Conservation (phyloP, 164 flowering plant genomes). For the Amborella trichopoda region DNA sequence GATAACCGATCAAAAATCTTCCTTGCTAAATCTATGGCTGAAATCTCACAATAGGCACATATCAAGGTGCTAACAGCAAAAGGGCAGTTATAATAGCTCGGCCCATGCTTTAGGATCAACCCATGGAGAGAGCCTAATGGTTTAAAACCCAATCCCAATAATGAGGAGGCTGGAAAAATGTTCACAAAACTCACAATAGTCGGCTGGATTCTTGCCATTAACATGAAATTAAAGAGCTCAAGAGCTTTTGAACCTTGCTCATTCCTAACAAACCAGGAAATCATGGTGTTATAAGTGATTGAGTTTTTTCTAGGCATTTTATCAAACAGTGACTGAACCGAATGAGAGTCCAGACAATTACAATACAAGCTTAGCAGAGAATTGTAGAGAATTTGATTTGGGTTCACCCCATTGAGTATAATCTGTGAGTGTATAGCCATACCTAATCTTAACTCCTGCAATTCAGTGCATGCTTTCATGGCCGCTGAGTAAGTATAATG, state of each 20-base stretch:
- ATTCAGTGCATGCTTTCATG: constrained; percentile 76
- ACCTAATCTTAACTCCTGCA: constrained; percentile 37
- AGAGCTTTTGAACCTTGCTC: constrained; percentile 35
- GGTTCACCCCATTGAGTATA: constrained; percentile 30
- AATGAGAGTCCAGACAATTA: constrained; percentile 21
- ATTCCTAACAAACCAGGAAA: constrained; percentile 63
- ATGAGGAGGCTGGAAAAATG: constrained; percentile 66
- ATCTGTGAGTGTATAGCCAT: constrained; percentile 67
- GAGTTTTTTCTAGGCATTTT: constrained; percentile 59
- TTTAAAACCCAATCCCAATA: constrained; percentile 14
- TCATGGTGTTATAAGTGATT: constrained; percentile 69
- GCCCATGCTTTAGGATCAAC: constrained; percentile 47
- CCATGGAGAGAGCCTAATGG: constrained; percentile 46
- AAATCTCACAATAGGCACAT: constrained; percentile 57
- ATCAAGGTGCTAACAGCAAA: constrained; percentile 71
- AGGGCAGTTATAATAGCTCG: constrained; percentile 38
- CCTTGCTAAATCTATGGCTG: constrained; percentile 39
- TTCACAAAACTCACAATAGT: constrained; percentile 67
- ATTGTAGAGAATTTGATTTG: constrained; percentile 60
- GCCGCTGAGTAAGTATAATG: constrained; percentile 73
- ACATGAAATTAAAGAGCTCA: constrained; percentile 45
- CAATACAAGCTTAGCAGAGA: constrained; percentile 80
- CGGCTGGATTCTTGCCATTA: constrained; percentile 41
- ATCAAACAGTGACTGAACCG: constrained; percentile 44
- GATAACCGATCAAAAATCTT: constrained; percentile 40